Base-by-base conservation (phyloP, 345 rosid species). In the Lepidium didymum region DNA sequence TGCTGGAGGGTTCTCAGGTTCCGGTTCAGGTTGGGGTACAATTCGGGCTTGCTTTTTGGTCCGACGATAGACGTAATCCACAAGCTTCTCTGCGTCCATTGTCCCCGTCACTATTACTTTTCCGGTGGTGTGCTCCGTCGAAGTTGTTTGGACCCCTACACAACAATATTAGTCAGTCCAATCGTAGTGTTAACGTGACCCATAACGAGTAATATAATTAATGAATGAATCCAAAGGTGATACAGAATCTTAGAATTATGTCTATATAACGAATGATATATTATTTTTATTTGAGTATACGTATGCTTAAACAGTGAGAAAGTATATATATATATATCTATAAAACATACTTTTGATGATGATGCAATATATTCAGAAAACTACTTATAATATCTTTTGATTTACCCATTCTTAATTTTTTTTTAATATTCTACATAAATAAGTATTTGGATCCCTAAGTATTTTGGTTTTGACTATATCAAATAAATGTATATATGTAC, bases 71-170 rank as follows among this genome's bases (percentile, higher is more conserved):
- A 91, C 85, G 54, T 94, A 94, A 12, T 87, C 97, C 21, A 85
- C 99, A 6, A 89, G 86, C 74, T 84, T 86, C 74, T 82, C 79
- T 6, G 85, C 86, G 41, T 87, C 96, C 93, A 94, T 91, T 9
- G 96, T 94, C 8, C 99, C 99, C 0, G 91, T 89, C 21, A 94
- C 97, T 4, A 76, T 85, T 23, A 87, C 97, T 78, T 87, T 94
- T 50, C 86, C 85, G 10, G 84, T 76, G 31, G 81, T 77, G 34
- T 86, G 69, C 64, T 94, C 97, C 5, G 99, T 84, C 49, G 11
- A 80, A 1, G 82, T 91, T 18, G 88, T 81, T 84, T 86, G 93
- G 40, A 94, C 96, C 34, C 96, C 99, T 94, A 53, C 36, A 0
- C 19, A 53, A 38, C 29, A 60, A 23, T 52, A 36, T 37, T 46